Conservation (phyloP, 768 basidiomycete species). For the Termitomyces eurrhizus region DNA sequence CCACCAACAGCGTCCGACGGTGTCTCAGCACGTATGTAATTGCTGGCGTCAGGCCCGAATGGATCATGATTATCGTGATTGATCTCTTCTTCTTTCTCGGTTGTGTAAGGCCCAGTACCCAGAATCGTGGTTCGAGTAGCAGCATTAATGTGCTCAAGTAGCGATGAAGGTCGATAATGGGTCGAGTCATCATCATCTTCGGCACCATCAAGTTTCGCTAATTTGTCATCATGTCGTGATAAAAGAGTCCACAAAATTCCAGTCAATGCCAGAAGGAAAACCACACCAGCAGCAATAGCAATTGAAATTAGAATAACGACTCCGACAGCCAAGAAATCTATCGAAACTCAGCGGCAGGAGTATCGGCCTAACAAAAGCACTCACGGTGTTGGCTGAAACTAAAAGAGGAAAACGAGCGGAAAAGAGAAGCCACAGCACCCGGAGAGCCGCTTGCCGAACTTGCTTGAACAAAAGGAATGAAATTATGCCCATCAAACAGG, state of each 20-base stretch:
- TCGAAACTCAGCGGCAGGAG: conserved; percentile 12
- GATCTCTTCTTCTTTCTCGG: conserved; percentile 54
- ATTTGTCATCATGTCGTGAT: conserved; percentile 72
- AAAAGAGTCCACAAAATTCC: conserved; percentile 91
- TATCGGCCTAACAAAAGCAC: conserved; percentile 23
- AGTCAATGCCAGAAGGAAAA: conserved; percentile 80
- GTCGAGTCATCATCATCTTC: conserved; percentile 74
- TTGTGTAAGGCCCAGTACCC: conserved; percentile 42
- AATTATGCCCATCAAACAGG: conserved; percentile 78
- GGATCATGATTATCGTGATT: conserved; percentile 44
- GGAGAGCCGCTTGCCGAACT: conserved; percentile 58
- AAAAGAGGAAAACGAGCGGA: conserved; percentile 78
- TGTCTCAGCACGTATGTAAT: conserved; percentile 77
- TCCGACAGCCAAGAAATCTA: conserved; percentile 87
- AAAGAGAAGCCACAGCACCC: conserved; percentile 72
- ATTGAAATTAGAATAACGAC: conserved; percentile 97
- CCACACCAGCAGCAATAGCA: conserved; percentile 91
- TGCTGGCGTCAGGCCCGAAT: conserved; percentile 71
- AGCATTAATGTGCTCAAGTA: conserved; percentile 88
- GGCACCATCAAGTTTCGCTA: conserved; percentile 55
- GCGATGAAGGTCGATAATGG: conserved; percentile 79
- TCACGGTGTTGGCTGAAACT: conserved; percentile 68
- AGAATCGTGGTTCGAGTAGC: conserved; percentile 83
- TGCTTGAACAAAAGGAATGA: conserved; percentile 81
- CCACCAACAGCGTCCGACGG: conserved; percentile 72